Base-by-base conservation (phyloP, 768 basidiomycete genomes). In the Vararia minispora region DNA sequence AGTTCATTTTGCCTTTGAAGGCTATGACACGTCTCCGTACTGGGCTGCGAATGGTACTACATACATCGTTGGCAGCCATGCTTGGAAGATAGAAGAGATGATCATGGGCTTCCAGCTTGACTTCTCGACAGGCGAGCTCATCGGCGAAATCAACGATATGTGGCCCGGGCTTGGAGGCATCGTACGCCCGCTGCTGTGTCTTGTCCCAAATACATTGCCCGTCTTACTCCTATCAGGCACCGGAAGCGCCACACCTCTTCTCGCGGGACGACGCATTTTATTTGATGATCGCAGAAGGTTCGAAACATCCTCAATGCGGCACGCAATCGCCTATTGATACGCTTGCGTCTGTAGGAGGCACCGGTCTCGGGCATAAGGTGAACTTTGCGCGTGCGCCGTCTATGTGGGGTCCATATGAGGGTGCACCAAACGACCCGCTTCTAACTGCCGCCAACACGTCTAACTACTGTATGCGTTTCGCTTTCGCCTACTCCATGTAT, bases 251-350 rank as follows among this genome's bases (percentile, higher is more conserved):
- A 5, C 56, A 57, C 31, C 43, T 57, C 37, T 50, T 46, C 42
- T 41, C 46, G 24, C 42, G 42, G 31, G 51, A 54, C 27, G 49
- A 39, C 1, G 34, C 8, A 18, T 63, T 61, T 40, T 65, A 65
- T 50, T 52, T 65, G 8, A 41, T 61, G 43, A 53, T 57, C 6
- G 63, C 63, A 1, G 60, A 61, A 43, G 62, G 61, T 49, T n/a
- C 29, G 31, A 38, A 28, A 42, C 45, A 46, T 31, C 18, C 16
- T 25, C n/a, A 13, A 9, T 38, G 18, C 11, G 24, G 24, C 22
- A 7, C 14, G 23, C 13, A 9, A 28, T 20, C 23, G n/a, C 33
- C 11, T 23, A 14, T 24, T 12, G 22, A 9, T 33, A 13, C 18
- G 16, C 30, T 16, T 20, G 7, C 27, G 11, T n/a, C 7, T 39